Conservation (phyloP, 345 rosid genomes). For the Eucalyptus tenuipes region DNA sequence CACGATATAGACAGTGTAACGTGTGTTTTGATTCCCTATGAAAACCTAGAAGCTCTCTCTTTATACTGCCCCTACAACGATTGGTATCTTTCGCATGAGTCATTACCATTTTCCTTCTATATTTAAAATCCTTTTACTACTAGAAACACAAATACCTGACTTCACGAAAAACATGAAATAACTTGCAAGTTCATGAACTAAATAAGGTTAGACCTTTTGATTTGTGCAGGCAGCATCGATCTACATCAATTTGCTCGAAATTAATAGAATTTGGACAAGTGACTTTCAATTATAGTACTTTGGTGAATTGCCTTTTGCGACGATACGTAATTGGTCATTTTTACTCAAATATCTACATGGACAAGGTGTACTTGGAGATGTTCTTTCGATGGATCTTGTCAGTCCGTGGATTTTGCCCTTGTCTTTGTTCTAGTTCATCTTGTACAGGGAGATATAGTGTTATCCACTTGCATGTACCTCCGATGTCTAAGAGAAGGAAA, state of each 20-base stretch:
- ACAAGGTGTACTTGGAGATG: neutral
- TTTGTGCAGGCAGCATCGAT: neutral
- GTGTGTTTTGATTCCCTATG: neutral
- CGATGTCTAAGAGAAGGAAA: neutral
- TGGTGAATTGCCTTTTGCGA: neutral
- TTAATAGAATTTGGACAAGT: neutral
- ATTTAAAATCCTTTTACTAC: neutral
- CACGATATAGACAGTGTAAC: neutral
- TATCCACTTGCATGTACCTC: neutral
- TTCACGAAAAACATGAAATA: neutral
- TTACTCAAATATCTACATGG: neutral
- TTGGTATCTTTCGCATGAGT: neutral
- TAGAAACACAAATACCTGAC: neutral
- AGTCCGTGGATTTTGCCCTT: neutral
- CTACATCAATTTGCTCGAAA: neutral
- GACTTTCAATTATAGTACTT: neutral
- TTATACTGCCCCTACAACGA: neutral
- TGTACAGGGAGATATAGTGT: neutral
- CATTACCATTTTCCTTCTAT: neutral
- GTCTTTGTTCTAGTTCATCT: neutral
- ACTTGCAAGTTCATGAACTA: neutral
- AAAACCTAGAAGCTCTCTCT: neutral
- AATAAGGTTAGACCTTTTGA: neutral
- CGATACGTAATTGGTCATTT: neutral
- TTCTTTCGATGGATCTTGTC: neutral